Evolutionary conservation across 2,329 filamentous ascomycete species (phyloP).

Genomic region (Bertia moriformis): DNA sequence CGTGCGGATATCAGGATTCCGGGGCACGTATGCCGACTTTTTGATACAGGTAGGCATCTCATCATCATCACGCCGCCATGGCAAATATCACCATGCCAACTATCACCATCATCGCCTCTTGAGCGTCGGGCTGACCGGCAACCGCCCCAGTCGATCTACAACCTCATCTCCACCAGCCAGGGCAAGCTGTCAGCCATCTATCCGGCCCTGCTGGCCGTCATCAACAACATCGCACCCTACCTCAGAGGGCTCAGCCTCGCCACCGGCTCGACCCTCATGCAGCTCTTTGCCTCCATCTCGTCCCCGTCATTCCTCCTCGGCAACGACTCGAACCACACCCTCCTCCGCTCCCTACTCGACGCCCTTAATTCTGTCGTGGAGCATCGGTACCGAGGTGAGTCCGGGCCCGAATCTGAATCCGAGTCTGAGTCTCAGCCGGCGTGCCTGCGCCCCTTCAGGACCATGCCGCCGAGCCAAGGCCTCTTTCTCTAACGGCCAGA

Average conservation of each 20-base stretch:
- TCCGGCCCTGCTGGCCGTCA: constrained; percentile 79
- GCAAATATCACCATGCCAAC: constrained; percentile 9
- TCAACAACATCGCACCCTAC: constrained; percentile 85
- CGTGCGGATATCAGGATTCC: constrained; percentile 72
- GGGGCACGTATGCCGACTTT: constrained; percentile 84
- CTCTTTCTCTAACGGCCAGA: constrained; percentile 7
- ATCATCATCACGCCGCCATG: no score
- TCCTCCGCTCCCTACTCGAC: constrained; percentile 71
- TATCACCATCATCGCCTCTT: no score
- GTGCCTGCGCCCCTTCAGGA: neutral
- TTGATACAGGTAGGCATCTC: constrained; percentile 59
- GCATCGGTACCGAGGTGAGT: constrained; percentile 65
- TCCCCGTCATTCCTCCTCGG: constrained; percentile 84
- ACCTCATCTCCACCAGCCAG: constrained; percentile 78
- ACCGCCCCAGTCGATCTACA: constrained; percentile 62
- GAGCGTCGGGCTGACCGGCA: constrained; percentile 2
- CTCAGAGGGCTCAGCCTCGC: constrained; percentile 61
- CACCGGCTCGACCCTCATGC: constrained; percentile 71
- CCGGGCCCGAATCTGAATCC: no score
- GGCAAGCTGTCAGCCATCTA: constrained; percentile 83
- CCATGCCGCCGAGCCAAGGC: constrained; percentile 9
- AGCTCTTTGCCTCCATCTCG: constrained; percentile 83
- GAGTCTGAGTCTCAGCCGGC: neutral
- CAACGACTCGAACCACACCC: constrained; percentile 76
- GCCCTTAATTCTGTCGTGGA: constrained; percentile 82